Evolutionary conservation across 305 asterid species (phyloP).

Genomic region (Fraxinus latifolia): DNA sequence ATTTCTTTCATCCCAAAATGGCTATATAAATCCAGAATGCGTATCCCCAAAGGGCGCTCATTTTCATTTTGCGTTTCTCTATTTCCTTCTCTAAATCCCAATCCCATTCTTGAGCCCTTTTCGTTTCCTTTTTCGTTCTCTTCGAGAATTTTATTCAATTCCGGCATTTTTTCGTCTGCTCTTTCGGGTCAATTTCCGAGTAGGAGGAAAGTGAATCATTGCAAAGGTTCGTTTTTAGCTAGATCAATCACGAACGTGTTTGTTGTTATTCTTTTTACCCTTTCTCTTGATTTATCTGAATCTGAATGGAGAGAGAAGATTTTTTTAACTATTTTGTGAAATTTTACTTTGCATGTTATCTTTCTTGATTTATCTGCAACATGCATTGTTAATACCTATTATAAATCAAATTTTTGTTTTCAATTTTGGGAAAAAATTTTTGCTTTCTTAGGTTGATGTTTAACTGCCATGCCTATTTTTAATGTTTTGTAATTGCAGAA

Average conservation of each 20-base stretch:
- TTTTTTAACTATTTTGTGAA: background rate
- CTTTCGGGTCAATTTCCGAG: slow-evolving; percentile 35
- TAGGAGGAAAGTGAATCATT: slow-evolving; percentile 32
- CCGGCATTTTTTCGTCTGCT: slow-evolving; percentile 32
- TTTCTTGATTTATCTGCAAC: slow-evolving; percentile 10
- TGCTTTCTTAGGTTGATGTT: background rate
- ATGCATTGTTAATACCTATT: slow-evolving; percentile 22
- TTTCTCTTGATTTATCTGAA: background rate
- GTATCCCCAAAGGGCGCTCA: slow-evolving; percentile 51
- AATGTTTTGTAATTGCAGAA: background rate
- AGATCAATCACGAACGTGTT: background rate
- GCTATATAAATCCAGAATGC: slow-evolving; percentile 63
- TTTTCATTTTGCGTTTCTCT: slow-evolving; percentile 49
- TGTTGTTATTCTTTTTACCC: background rate
- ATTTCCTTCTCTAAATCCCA: slow-evolving; percentile 29
- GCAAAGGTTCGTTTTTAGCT: slow-evolving; percentile 46
- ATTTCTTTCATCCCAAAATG: slow-evolving; percentile 32
- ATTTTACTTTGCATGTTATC: slow-evolving; percentile 18
- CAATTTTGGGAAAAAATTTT: background rate
- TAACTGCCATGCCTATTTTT: background rate
- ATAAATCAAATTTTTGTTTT: background rate
- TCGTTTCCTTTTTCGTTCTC: slow-evolving; percentile 16
- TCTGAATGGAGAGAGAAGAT: background rate
- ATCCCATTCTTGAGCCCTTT: slow-evolving; percentile 14
- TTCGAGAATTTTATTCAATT: slow-evolving; percentile 41